Base-by-base conservation (phyloP, 257 asterid species). In the Nemophila menziesii region DNA sequence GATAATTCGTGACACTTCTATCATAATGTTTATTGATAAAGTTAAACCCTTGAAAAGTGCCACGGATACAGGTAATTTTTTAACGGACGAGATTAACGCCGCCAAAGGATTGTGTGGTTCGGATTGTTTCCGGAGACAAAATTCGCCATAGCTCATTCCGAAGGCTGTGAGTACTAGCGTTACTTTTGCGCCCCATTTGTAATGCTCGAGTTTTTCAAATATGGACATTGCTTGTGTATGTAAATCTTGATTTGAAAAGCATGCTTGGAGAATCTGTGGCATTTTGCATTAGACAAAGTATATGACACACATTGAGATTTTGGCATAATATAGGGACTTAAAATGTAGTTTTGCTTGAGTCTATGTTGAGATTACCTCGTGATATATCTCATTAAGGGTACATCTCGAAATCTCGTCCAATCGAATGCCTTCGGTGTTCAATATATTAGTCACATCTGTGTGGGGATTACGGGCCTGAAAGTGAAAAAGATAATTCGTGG, bases 171-270 rank as follows among this genome's bases (percentile, higher is more conserved):
- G 71, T 43, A 70, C 72, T 38, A 84, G 27, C 49, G 54, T 70
- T 38, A 60, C 63, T 65, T 84, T 84, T 16, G 75, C 79, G 22
- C 77, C 87, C 95, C 93, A 84, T 37, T 48, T 64, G 20, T 58
- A 80, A 17, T 47, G 72, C 19, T 66, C 62, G 11, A 84, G 66
- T 42, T 39, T 66, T 55, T 80, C 90, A 23, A 84, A 75, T 41
- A 84, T 27, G 29, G 5, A 46, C 60, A 84, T 15, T 13, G 84
- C 73, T 43, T 66, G 72, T 2, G 33, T 37, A 51, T 80, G 92
- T 49, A 75, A 44, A 64, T 63, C 55, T 37, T 59, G 65, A 12
- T 48, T 72, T 34, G 51, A 65, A 10, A 27, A 54, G 60, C 63
- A 68, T 45, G 36, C 48, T 52, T 56, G 13, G 16, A 60, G 50